These are phyloP conservation scores for Penicillium psychrosexuale DNA, from an alignment of 2,329 filamentous ascomycete species.

Conservation along the genomic window DNA sequence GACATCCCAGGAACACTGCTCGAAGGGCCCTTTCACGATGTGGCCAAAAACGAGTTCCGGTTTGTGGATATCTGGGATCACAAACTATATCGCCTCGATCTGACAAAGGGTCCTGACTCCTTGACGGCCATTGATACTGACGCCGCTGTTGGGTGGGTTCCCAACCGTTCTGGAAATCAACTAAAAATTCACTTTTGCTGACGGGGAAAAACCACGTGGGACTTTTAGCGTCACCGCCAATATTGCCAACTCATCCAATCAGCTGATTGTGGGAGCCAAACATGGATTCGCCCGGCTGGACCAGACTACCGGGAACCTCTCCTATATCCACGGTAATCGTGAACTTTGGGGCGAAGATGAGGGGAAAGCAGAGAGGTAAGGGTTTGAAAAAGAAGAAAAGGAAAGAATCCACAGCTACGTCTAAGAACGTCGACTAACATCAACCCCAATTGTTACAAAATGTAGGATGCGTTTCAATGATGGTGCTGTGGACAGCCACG, in stretches of 20 bases:
- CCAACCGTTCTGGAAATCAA: background rate
- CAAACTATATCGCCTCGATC: slow-evolving; percentile 67
- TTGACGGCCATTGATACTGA: slow-evolving; percentile 56
- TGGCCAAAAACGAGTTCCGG: slow-evolving; percentile 40
- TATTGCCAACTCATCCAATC: slow-evolving; percentile 60
- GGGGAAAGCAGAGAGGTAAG: slow-evolving; percentile 48
- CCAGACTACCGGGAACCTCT: slow-evolving; percentile 54
- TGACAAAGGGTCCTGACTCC: slow-evolving; percentile 61
- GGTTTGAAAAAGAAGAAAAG: background rate
- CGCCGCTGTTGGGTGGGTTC: slow-evolving; percentile 51
- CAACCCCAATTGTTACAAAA: background rate
- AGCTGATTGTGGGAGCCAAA: slow-evolving; percentile 76
- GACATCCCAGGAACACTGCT: slow-evolving; percentile 39
- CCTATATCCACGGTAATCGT: slow-evolving; percentile 56
- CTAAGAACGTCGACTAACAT: background rate
- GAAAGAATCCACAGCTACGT: background rate
- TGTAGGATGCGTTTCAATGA: slow-evolving; percentile 68
- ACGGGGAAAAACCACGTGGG: slow-evolving; percentile 30
- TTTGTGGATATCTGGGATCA: slow-evolving; percentile 71
- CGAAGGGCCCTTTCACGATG: slow-evolving; percentile 42
- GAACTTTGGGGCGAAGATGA: slow-evolving; percentile 49
- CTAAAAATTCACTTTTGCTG: background rate
- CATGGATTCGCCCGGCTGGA: slow-evolving; percentile 77
- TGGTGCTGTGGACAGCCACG: slow-evolving; percentile 73
- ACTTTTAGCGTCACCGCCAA: slow-evolving; percentile 67